Evolutionary conservation across 768 basidiomycete species (phyloP).

Genomic region (Phanerochaete carnosa): DNA sequence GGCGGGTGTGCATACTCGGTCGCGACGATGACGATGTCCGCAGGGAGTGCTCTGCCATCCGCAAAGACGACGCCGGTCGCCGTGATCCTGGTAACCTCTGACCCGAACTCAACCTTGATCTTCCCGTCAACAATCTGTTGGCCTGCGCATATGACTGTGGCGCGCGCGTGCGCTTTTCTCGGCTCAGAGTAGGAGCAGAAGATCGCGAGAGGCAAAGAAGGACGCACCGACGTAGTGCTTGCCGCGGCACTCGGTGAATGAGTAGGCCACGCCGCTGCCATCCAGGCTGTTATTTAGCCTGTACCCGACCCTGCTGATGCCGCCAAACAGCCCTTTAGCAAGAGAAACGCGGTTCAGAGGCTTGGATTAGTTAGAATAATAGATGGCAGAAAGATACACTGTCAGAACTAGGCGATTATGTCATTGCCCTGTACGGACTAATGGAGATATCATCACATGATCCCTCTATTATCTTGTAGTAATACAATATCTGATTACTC

Average conservation of each 20-base stretch:
- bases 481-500: too few species aligned
- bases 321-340: conserved; percentile 43
- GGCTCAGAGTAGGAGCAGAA: not conserved
- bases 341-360: too few species aligned
- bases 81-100: conserved; percentile 21
- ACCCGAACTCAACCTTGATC: too few species aligned
- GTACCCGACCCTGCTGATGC: conserved; percentile 56
- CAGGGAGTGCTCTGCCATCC: conserved; percentile 18
- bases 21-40: not conserved
- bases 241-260: not conserved
- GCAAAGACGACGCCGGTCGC: conserved; percentile 17
- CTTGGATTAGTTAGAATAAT: too few species aligned
- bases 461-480: too few species aligned
- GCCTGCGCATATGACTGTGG: not conserved
- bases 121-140: too few species aligned
- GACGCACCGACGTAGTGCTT: conserved; percentile 8
- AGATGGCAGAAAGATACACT: too few species aligned
- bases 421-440: too few species aligned
- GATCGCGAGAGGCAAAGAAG: conserved; percentile 26
- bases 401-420: too few species aligned
- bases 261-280: conserved; percentile 43
- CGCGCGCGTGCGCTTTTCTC: not conserved
- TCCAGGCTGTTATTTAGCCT: conserved; percentile 47
- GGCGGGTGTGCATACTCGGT: not conserved
- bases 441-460: too few species aligned